Evolutionary conservation across 106 monocot species (phyloP), one percentile per base, ranked within the genome.

Genomic region (Dactylorhiza incarnata): DNA sequence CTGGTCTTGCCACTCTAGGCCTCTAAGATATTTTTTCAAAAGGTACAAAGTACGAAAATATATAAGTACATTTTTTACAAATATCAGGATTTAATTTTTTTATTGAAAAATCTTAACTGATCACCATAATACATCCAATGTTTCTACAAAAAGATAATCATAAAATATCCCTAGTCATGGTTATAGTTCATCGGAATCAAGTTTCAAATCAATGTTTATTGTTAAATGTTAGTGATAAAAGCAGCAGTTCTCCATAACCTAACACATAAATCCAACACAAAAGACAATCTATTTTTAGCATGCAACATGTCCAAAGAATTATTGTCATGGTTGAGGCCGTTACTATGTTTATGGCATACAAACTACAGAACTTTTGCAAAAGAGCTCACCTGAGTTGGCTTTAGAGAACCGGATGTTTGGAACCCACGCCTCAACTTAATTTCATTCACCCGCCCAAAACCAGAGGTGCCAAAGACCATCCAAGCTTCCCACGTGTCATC

Each of bases 401-500:
- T 87, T 19, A 75, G 43, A 74, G 89, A 83, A 80, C 89, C 91
- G 71, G 94, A 89, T 6, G 82, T 17, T 50, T 86, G 82, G 79
- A 91, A 99, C 37, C 99, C 94, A 73, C 94, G 99, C 48, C 91
- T 99, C 76, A 99, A 66, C 74, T 88, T 91, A 71, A 90, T 63
- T 26, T 76, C 71, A 78, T 81, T 86, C 71, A 93, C 87, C 47
- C 80, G 71, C 70, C 87, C 83, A 51, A 89, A 50, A 62, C 89
- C 85, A 77, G 89, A 75, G 50, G 48, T 78, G 51, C 83, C 87
- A 84, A 74, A 81, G 44, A 71, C 81, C 68, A 99, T 83, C 89
- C 81, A 94, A 75, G 94, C 94, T 44, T 99, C 99, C 99, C 99
- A 99, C 70, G 89, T 89, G 71, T 88, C 89, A 84, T 99, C 99